Evolutionary conservation across 139 green algal genomes (phyloP).

Genomic region (Zygnema circumcarinatum): DNA sequence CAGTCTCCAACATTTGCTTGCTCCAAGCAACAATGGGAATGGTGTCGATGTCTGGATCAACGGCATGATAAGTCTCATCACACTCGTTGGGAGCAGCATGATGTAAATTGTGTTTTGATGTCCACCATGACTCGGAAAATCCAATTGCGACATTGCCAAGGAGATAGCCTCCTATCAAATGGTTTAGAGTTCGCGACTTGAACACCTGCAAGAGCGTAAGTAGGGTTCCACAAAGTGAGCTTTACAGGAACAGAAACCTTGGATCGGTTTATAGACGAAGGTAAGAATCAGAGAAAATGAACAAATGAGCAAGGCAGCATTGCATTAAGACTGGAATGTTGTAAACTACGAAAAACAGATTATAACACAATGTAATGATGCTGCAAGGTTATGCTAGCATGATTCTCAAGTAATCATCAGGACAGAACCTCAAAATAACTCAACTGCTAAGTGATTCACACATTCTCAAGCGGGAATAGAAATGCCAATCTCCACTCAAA

Average conservation of each 20-base stretch:
- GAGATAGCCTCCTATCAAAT: constrained; percentile 65
- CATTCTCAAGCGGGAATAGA: no score
- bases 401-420: no score
- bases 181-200: constrained; percentile 63
- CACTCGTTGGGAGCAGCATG: constrained; percentile 77
- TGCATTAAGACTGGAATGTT: neutral
- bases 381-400: no score
- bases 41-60: constrained; percentile 84
- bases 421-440: no score
- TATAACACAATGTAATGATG: no score
- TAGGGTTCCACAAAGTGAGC: neutral
- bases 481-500: no score
- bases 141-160: constrained; percentile 66
- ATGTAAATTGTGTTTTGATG: constrained; percentile 81
- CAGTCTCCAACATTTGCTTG: constrained; percentile 62
- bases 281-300: neutral
- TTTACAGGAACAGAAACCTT: neutral
- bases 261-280: neutral
- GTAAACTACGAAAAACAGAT: no score
- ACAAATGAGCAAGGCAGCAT: constrained; percentile 8
- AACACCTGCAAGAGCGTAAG: constrained; percentile 66
- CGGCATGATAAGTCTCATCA: constrained; percentile 55
- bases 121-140: constrained; percentile 78
- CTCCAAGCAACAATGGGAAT: constrained; percentile 78
- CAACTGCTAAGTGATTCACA: no score